Evolutionary conservation across 768 basidiomycete species (phyloP), one percentile per base, ranked within the genome.

Genomic region (Mycena alexandri): DNA sequence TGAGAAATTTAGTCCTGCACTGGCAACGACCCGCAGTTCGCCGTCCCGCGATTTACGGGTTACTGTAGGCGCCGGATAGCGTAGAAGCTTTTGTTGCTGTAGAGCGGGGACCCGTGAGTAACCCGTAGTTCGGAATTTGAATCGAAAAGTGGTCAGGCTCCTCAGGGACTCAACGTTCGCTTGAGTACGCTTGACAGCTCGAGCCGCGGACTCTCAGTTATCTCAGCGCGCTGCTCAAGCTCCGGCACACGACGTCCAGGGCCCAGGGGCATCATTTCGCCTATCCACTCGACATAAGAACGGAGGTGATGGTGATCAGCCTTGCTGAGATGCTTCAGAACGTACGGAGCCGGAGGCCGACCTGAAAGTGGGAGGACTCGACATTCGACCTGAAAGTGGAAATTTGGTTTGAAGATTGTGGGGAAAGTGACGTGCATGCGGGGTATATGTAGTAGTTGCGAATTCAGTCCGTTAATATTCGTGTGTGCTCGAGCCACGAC

Each of bases 381-480:
- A n/a, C n/a, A n/a, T n/a, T n/a, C 29, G 29, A 29, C 3, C 29
- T 6, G 6, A 29, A 29, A 29, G 29, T 29, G 29, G 29, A 29
- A 29, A 3, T 29, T 29, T 29, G 29, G 29, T 29, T 29, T 56
- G 55, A 43, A 17, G 29, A 54, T 54, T 38, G 38, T 14, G 38
- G 38, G 38, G 53, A 57, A 46, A 29, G 25, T 57, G 43, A 46
- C 55, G 56, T 57, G 43, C 56, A 57, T 57, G 43, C 9, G 43
- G 56, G 29, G 33, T 57, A 57, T 44, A n/a, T 19, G 43, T 46
- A 38, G 43, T 46, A 42, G 43, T 21, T 34, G 29, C 41, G 22
- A 41, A 36, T 12, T 21, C 33, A 41, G 25, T 33, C 41, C 47
- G 38, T 38, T 38, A 51, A 42, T n/a, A 47, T 33, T 33, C 29